These are phyloP conservation scores for Exobasidium cylindrosporum DNA, from an alignment of 1,284 basidiomycete species.

Conservation along the genomic window DNA sequence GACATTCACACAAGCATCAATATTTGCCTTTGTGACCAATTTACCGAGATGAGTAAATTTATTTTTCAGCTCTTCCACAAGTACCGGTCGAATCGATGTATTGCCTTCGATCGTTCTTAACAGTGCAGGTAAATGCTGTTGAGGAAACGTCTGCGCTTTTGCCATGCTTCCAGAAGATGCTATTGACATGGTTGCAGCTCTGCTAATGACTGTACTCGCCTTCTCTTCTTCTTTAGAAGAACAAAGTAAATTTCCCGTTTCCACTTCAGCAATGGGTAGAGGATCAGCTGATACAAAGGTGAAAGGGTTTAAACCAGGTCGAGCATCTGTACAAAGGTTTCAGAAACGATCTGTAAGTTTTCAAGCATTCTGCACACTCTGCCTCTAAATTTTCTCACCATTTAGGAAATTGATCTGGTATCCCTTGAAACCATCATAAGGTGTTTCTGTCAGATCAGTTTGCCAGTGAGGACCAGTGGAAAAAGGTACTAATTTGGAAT, in stretches of 20 bases:
- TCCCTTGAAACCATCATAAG: slow-evolving; percentile 35
- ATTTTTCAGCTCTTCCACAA: slow-evolving; percentile 16
- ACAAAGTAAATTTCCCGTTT: not conserved
- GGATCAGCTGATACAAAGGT: slow-evolving; percentile 12
- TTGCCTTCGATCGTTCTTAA: slow-evolving; percentile 17
- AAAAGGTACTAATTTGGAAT: slow-evolving; percentile 49
- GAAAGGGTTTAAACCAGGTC: slow-evolving; percentile 22
- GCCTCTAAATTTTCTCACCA: slow-evolving; percentile 18
- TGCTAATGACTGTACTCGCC: not conserved
- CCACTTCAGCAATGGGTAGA: not conserved
- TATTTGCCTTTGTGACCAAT: slow-evolving; percentile 14
- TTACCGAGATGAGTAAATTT: slow-evolving; percentile 3
- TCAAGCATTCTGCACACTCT: not conserved
- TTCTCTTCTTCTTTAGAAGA: not conserved
- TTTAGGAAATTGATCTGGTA: slow-evolving; percentile 51
- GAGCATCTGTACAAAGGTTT: slow-evolving; percentile 13
- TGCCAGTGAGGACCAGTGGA: slow-evolving; percentile 52
- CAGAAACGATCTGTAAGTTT: not conserved
- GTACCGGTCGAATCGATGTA: slow-evolving; percentile 14
- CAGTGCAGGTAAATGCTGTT: slow-evolving; percentile 9
- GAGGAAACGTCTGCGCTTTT: slow-evolving; percentile 15
- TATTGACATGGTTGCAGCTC: not conserved
- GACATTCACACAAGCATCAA: slow-evolving; percentile 12
- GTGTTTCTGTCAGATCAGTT: slow-evolving; percentile 26
- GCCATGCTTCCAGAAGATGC: not conserved